Evolutionary conservation across 2,329 filamentous ascomycete genomes (phyloP).

Genomic region (Fusarium subglutinans): DNA sequence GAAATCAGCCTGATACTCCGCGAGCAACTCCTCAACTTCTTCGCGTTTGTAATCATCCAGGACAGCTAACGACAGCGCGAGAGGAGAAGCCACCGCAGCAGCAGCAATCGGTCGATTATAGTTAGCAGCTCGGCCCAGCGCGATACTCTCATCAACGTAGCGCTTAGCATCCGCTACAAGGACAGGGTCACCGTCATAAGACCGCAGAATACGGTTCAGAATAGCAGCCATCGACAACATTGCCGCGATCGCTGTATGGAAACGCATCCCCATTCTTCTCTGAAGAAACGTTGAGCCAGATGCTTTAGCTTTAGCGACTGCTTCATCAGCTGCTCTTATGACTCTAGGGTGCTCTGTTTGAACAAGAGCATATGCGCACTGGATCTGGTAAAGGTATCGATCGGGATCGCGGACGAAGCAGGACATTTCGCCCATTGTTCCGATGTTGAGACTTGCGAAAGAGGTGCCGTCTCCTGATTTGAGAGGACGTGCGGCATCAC

Average conservation of each 20-base stretch:
- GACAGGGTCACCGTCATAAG: background rate
- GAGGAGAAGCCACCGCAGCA: background rate
- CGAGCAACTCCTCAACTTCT: background rate
- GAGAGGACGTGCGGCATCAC: background rate
- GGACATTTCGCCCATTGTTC: background rate
- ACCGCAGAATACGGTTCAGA: background rate
- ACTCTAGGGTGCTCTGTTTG: background rate
- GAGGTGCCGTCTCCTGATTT: background rate
- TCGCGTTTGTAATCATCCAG: background rate
- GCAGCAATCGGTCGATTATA: slow-evolving; percentile 11
- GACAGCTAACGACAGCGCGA: background rate
- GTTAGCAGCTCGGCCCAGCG: background rate
- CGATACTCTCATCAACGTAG: background rate
- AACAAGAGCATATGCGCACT: background rate
- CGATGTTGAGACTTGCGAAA: background rate
- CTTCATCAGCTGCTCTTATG: background rate
- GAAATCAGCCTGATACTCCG: slow-evolving; percentile 11
- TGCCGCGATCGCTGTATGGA: background rate
- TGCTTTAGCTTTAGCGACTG: background rate
- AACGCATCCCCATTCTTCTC: background rate
- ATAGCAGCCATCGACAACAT: background rate
- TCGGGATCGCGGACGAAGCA: background rate
- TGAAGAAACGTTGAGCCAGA: background rate
- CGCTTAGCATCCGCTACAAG: background rate
- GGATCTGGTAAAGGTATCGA: slow-evolving; percentile 6